These are phyloP conservation scores for Piper longum DNA, from an alignment of 164 flowering plant genomes.

Conservation along the genomic window DNA sequence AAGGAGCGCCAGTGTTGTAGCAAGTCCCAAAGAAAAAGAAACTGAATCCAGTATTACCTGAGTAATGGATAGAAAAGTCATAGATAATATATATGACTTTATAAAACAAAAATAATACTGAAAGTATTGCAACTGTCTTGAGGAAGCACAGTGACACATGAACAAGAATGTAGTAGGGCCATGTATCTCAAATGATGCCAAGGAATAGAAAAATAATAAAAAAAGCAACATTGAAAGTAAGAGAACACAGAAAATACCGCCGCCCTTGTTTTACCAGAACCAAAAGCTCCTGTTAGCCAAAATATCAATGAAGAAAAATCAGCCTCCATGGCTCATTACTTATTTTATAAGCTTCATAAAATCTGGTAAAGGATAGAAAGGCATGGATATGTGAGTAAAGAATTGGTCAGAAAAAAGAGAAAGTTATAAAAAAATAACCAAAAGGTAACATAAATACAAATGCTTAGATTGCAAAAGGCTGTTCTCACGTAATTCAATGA, in stretches of 20 bases:
- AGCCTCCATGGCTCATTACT: neutral
- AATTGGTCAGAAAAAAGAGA: too few relatives aligned
- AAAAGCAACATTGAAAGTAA: neutral
- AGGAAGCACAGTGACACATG: too few relatives aligned
- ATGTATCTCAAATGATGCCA: neutral
- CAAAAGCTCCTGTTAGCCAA: conserved; percentile 65
- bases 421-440: too few relatives aligned
- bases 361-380: neutral
- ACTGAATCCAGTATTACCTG: conserved; percentile 71
- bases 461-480: too few relatives aligned
- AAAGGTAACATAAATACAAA: too few relatives aligned
- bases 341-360: neutral
- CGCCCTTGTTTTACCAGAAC: conserved; percentile 68
- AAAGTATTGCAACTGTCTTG: too few relatives aligned
- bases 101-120: too few relatives aligned
- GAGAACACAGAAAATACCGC: conserved; percentile 30
- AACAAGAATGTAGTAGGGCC: neutral
- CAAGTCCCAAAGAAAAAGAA: conserved; percentile 89
- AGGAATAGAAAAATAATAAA: neutral
- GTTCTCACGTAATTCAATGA: too few relatives aligned
- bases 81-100: too few relatives aligned
- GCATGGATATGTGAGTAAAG: neutral
- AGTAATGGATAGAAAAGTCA: too few relatives aligned
- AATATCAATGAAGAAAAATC: conserved; percentile 3
- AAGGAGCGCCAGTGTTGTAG: conserved; percentile 79